These are phyloP conservation scores for Arachis hypogaea DNA, from an alignment of 306 rosid genomes.

Conservation along the genomic window DNA sequence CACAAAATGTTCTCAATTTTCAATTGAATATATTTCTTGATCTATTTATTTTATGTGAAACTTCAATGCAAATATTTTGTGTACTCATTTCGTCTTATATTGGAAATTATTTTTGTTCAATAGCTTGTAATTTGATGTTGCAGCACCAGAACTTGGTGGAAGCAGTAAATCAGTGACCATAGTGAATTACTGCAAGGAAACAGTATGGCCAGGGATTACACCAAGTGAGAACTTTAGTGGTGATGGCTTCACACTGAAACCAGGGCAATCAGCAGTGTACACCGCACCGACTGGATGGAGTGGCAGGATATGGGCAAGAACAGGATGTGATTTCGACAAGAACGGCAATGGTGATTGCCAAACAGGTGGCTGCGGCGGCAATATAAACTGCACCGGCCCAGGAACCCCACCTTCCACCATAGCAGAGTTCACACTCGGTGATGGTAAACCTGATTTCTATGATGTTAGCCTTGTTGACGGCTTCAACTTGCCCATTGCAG, in stretches of 20 bases:
- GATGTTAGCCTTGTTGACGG: constrained; percentile 71
- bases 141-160: constrained; percentile 38
- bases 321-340: constrained; percentile 60
- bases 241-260: constrained; percentile 39
- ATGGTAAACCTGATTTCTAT: constrained; percentile 46
- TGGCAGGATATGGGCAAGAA: constrained; percentile 64
- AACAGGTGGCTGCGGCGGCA: constrained; percentile 58
- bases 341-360: constrained; percentile 55
- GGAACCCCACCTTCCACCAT: constrained; percentile 54
- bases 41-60: not conserved
- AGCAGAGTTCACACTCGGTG: constrained; percentile 58
- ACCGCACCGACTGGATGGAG: constrained; percentile 46
- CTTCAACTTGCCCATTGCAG: constrained; percentile 58
- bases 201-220: constrained; percentile 63
- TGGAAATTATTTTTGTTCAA: not conserved
- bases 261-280: constrained; percentile 49
- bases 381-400: constrained; percentile 52
- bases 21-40: not conserved
- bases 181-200: constrained; percentile 60
- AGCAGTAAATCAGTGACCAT: constrained; percentile 46
- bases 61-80: not conserved
- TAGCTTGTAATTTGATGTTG: constrained; percentile 18
- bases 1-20: not conserved
- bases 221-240: constrained; percentile 46
- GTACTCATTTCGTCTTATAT: too few species aligned